Conservation (phyloP, 805 yeast species). For the Helenozyma rhizophorensis region DNA sequence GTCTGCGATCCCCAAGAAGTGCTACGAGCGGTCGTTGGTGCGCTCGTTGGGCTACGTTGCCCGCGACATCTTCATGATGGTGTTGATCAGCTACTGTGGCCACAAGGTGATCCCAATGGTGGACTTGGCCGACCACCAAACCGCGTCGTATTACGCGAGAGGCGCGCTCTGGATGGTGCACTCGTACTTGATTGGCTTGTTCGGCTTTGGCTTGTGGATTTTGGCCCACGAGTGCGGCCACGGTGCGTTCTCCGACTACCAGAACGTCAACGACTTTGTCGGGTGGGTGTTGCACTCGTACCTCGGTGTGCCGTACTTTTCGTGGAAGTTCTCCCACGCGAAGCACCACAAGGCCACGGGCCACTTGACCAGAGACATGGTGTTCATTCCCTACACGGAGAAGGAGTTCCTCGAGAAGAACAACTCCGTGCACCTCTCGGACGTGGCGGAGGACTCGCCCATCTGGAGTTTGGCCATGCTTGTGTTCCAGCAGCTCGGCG, state of each 20-base stretch:
- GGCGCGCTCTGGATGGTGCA: constrained; percentile 40
- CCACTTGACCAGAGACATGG: constrained; percentile 56
- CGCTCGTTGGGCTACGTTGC: constrained; percentile 49
- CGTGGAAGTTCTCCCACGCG: constrained; percentile 58
- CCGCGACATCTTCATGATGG: constrained; percentile 48
- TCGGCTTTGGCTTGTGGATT: constrained; percentile 59
- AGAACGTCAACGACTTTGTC: constrained; percentile 47
- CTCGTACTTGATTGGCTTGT: constrained; percentile 40
- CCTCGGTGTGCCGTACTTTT: constrained; percentile 54
- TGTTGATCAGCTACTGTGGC: constrained; percentile 39
- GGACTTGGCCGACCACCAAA: constrained; percentile 31
- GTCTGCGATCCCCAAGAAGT: constrained; percentile 55
- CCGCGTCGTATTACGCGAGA: constrained; percentile 23
- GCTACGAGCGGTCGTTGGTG: constrained; percentile 50
- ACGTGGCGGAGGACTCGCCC: constrained; percentile 54
- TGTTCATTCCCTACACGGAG: constrained; percentile 53
- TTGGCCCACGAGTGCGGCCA: constrained; percentile 66
- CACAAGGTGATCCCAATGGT: constrained; percentile 41
- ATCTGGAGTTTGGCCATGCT: constrained; percentile 40
- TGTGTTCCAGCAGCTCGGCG: constrained; percentile 53
- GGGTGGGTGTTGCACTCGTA: constrained; percentile 63
- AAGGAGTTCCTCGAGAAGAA: constrained; percentile 35
- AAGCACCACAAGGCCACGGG: constrained; percentile 66
- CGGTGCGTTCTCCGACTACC: constrained; percentile 55
- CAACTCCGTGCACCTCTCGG: constrained; percentile 34